Evolutionary conservation across 441 rosid species (phyloP).

Genomic region (Dalechampia spathulata): DNA sequence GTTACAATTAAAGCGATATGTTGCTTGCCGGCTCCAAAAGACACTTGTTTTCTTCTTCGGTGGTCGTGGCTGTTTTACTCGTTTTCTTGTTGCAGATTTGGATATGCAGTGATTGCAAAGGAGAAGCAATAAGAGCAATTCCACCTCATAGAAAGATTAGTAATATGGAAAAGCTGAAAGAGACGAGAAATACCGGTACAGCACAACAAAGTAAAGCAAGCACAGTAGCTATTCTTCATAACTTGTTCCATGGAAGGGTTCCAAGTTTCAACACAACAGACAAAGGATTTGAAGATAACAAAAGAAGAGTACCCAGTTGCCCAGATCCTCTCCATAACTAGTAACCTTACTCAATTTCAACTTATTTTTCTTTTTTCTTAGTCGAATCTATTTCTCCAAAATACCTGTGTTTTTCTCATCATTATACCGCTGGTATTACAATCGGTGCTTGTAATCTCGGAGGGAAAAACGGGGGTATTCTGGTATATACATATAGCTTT

Average conservation of each 20-base stretch:
- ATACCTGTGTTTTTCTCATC: too few species aligned
- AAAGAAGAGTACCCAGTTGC: constrained; percentile 85
- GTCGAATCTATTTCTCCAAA: too few species aligned
- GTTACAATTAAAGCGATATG: constrained; percentile 13
- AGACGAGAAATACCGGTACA: neutral
- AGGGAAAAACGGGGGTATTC: too few species aligned
- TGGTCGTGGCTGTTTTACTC: constrained; percentile 20
- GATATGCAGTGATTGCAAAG: constrained; percentile 32
- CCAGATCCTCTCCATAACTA: constrained; percentile 98
- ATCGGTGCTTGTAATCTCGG: too few species aligned
- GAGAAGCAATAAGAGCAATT: constrained; percentile 40
- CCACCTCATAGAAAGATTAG: constrained; percentile 12
- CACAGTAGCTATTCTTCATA: constrained; percentile 27
- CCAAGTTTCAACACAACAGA: constrained; percentile 23
- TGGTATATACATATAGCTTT: too few species aligned
- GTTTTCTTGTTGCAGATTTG: constrained; percentile 33
- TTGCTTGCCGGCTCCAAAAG: constrained; percentile 23
- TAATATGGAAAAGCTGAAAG: neutral
- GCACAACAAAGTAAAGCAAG: neutral
- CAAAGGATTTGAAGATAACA: constrained; percentile 42
- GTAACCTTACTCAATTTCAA: too few species aligned
- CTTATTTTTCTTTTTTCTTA: too few species aligned
- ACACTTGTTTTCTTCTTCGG: constrained; percentile 13
- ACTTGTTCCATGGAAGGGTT: constrained; percentile 35
- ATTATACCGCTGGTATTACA: too few species aligned